Conservation (phyloP, 2,329 filamentous ascomycete genomes). For the Cercospora sp. region DNA sequence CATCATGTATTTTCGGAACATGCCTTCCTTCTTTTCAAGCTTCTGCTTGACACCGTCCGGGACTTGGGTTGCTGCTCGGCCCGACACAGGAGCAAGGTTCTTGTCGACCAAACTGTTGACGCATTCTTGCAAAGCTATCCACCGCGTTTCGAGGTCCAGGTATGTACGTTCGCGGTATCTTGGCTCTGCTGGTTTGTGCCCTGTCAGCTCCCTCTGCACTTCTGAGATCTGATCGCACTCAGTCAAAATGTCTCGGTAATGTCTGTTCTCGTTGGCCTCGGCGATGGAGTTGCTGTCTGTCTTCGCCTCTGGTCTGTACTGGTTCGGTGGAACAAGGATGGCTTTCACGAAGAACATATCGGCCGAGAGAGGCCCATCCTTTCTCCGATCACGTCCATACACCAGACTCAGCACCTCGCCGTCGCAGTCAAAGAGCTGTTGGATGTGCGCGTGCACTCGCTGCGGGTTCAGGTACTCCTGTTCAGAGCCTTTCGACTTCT, state of each 20-base stretch:
- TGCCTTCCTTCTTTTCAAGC: slow-evolving; percentile 96
- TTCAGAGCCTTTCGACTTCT: slow-evolving; percentile 44
- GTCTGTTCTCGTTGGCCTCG: slow-evolving; percentile 82
- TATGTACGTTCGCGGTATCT: slow-evolving; percentile 61
- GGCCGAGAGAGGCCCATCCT: slow-evolving; percentile 29
- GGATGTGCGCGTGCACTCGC: slow-evolving; percentile 78
- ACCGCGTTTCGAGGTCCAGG: slow-evolving; percentile 75
- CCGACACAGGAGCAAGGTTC: slow-evolving; percentile 79
- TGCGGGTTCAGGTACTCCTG: slow-evolving; percentile 80
- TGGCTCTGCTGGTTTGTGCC: slow-evolving; percentile 43
- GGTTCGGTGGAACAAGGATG: slow-evolving; percentile 87
- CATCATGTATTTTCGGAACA: slow-evolving; percentile 99
- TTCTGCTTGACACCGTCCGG: slow-evolving; percentile 97
- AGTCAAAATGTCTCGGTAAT: slow-evolving; percentile 82
- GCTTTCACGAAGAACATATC: slow-evolving; percentile 95
- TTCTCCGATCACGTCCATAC: slow-evolving; percentile 52
- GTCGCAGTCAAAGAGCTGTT: slow-evolving; percentile 81
- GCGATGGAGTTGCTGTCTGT: slow-evolving; percentile 79
- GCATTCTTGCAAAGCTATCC: slow-evolving; percentile 79
- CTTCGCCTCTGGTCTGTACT: slow-evolving; percentile 81
- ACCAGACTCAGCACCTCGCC: slow-evolving; percentile 79
- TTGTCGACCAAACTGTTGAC: slow-evolving; percentile 93
- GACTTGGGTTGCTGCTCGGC: slow-evolving; percentile 72
- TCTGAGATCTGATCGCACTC: slow-evolving; percentile 71
- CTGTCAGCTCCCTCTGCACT: slow-evolving; percentile 66